These are phyloP conservation scores for Begonia masoniana DNA, from an alignment of 306 rosid genomes.

Conservation along the genomic window DNA sequence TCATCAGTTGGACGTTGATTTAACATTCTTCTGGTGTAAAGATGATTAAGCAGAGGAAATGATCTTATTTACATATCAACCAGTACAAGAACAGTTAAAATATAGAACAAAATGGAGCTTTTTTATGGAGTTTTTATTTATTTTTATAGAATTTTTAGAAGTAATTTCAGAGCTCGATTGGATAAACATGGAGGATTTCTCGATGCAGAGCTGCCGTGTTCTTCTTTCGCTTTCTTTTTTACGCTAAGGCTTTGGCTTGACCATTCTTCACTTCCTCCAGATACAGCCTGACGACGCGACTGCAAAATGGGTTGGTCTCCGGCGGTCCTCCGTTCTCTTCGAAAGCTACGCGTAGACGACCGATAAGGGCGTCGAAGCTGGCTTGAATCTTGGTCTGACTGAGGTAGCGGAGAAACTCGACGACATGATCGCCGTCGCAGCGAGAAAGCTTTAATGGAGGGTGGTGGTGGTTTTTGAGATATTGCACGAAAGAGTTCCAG, in stretches of 20 bases:
- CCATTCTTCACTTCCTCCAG: slow-evolving; percentile 67
- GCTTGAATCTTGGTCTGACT: slow-evolving; percentile 80
- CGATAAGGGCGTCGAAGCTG: slow-evolving; percentile 78
- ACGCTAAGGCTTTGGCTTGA: slow-evolving; percentile 75
- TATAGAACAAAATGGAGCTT: too few relatives aligned
- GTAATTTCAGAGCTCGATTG: too few relatives aligned
- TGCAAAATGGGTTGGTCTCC: slow-evolving; percentile 69
- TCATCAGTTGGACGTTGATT: too few relatives aligned
- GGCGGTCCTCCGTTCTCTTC: slow-evolving; percentile 92
- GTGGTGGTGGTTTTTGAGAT: slow-evolving; percentile 73
- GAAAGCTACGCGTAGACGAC: slow-evolving; percentile 80
- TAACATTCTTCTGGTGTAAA: too few relatives aligned
- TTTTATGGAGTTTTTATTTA: too few relatives aligned
- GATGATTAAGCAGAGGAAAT: too few relatives aligned
- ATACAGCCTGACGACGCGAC: slow-evolving; percentile 61
- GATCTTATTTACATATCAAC: too few relatives aligned
- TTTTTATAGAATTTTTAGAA: too few relatives aligned
- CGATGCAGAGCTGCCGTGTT: slow-evolving; percentile 1
- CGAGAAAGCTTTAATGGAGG: slow-evolving; percentile 62
- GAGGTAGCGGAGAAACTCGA: slow-evolving; percentile 65
- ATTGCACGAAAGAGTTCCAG: slow-evolving; percentile 92
- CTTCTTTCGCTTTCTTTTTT: slow-evolving; percentile 64
- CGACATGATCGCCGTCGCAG: slow-evolving; percentile 66
- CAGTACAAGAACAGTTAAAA: too few relatives aligned
- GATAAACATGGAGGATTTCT: too few relatives aligned